Conservation (phyloP, 202 grass and related monocot genomes). For the Schoenoplectus triqueter region DNA sequence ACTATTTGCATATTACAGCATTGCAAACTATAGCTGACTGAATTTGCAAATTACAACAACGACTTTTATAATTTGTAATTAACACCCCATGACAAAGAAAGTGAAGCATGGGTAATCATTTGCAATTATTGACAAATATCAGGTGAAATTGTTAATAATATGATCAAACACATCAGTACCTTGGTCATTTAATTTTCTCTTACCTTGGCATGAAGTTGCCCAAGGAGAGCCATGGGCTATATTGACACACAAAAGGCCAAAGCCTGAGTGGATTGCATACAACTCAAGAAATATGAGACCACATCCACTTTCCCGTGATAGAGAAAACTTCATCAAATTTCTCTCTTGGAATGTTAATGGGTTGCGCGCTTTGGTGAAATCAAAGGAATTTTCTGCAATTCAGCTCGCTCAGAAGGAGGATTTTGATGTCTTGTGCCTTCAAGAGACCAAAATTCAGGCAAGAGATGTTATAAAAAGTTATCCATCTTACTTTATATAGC, state of each 20-base stretch:
- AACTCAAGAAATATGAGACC: constrained; percentile 84
- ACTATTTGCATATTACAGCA: constrained; percentile 4
- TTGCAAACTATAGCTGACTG: neutral
- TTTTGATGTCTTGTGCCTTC: constrained; percentile 92
- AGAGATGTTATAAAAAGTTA: constrained; percentile 12
- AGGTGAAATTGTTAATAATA: neutral
- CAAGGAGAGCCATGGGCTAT: constrained; percentile 73
- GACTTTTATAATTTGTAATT: constrained; percentile 20
- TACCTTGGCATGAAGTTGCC: constrained; percentile 19
- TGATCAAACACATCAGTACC: neutral
- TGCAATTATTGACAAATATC: neutral
- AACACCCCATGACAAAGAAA: constrained; percentile 21
- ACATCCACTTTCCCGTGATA: constrained; percentile 67
- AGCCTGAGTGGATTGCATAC: constrained; percentile 79
- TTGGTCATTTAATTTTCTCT: neutral
- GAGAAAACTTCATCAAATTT: constrained; percentile 58
- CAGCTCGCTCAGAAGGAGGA: constrained; percentile 83
- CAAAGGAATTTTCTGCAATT: constrained; percentile 67
- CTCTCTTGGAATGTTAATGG: constrained; percentile 98
- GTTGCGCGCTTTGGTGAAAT: constrained; percentile 80
- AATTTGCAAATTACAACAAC: constrained; percentile 32
- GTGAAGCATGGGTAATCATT: constrained; percentile 13
- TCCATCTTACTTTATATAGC: neutral
- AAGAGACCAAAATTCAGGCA: constrained; percentile 98
- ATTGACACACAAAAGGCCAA: constrained; percentile 84